Base-by-base conservation (phyloP, 352 stramenopile genomes). In the Hyaloperonospora brassicae region DNA sequence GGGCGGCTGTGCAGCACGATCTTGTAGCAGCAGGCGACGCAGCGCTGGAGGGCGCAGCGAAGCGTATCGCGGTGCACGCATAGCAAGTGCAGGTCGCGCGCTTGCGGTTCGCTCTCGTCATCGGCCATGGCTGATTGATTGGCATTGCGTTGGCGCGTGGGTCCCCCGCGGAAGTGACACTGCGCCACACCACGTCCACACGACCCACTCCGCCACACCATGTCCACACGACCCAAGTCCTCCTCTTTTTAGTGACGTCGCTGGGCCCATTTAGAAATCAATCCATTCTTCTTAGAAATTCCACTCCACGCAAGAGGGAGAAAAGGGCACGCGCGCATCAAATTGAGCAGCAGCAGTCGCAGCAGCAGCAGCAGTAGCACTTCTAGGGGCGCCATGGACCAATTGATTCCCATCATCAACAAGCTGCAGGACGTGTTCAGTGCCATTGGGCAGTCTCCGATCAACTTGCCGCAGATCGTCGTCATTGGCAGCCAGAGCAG, bases 381-480 rank as follows among this genome's bases (percentile, higher is more conserved):
- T 39, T 39, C 12, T 5, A 12, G 9, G 13, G 3, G 11, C 43
- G 45, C 1, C 38, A 99, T 99, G 97, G 95, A 99, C 57, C 87
- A 98, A 72, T 83, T 99, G 17, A 99, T 99, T 68, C 95, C 96
- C 34, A 97, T 99, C 62, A 97, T 98, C 59, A 99, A 98, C 70
- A 98, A 99, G 79, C 86, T 99, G 9, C 96, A 99, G 84, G 97
- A 99, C 77, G 97, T 99, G 31, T 98, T 98, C 72, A 96, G 76
- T 47, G 91, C 93, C 43, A 97, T 98, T 65, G 94, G 94, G 17
- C 89, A 97, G 71, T 89, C 84, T 46, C 86, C 91, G 21, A 91
- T 98, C 48, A 97, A 98, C 68, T 73, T 99, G 36, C 96, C 96
- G 58, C 95, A 98, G 76, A 98, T 99, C 68, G 95, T 98, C 21